Evolutionary conservation across 2,329 filamentous ascomycete species (phyloP), one percentile per base, ranked within the genome.

Genomic region (Karstenula rhodostoma): DNA sequence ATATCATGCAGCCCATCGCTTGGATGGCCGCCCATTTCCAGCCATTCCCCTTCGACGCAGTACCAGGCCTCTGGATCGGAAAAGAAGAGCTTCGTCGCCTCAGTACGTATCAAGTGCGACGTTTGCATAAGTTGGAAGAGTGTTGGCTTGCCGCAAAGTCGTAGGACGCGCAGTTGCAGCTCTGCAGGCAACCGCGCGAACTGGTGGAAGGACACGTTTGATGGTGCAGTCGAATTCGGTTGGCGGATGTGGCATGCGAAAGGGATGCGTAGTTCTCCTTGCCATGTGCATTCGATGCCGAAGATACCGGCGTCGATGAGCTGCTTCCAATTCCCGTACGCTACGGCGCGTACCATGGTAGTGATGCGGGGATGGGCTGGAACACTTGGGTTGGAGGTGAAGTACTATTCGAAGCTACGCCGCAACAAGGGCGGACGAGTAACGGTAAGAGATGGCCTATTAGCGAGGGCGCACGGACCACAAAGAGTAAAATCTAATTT

Each of bases 101-200:
- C 57, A 37, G n/a, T 15, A 29, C 57, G 53, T 32, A 53, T 59
- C 12, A 29, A 33, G 25, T 32, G 33, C n/a, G 57, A 60, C 27
- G 47, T 57, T 15, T 50, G 50, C 50, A 64, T 60, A 23, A 58
- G 53, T 48, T 42, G 54, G 40, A 57, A 60, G 33, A 64, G 46
- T 7, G 56, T 59, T 35, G 56, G 40, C 8, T 29, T n/a, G 25
- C 48, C 51, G 37, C 60, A 62, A 19, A 48, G 57, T 17, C n/a
- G 8, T 15, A 62, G 15, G 15, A 62, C 42, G 1, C 32, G 44
- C 19, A 56, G 52, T 48, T 59, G 56, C 15, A 64, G 56, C 44
- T 64, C 50, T 13, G 37, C 48, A 44, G 56, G 60, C 37, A 59
- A 32, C 23, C 17, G 12, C 33, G 35, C 7, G 47, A 59, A 62